Conservation (phyloP, 108 stramenopile species). For the Chaetoceros tenuissimus region DNA sequence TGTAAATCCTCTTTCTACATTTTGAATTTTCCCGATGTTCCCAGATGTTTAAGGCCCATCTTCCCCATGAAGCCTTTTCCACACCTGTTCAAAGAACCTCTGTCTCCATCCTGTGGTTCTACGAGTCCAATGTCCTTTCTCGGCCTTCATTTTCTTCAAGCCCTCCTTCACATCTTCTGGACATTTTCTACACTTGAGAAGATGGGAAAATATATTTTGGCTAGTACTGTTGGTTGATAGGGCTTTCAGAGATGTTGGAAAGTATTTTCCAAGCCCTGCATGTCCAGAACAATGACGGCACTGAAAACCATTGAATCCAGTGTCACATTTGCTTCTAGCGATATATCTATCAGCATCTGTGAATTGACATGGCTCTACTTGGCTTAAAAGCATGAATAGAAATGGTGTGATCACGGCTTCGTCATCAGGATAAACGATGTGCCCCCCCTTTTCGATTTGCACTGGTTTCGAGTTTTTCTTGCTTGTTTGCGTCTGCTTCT, state of each 20-base stretch:
- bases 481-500: neutral
- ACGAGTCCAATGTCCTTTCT: conserved; percentile 35
- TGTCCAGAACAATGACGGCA: conserved; percentile 64
- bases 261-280: conserved; percentile 64
- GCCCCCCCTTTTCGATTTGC: conserved; percentile 1
- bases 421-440: conserved; percentile 40
- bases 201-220: conserved; percentile 61
- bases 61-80: conserved; percentile 41
- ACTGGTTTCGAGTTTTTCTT: neutral
- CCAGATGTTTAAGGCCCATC: too few species aligned
- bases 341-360: conserved; percentile 66
- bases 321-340: conserved; percentile 48
- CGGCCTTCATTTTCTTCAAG: conserved; percentile 35
- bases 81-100: conserved; percentile 55
- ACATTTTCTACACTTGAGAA: conserved; percentile 52
- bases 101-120: conserved; percentile 54
- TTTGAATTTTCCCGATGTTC: too few species aligned
- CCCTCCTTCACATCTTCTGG: conserved; percentile 39
- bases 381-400: conserved; percentile 50
- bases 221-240: conserved; percentile 51
- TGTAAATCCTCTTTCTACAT: too few species aligned
- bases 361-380: conserved; percentile 47
- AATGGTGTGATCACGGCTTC: conserved; percentile 41
- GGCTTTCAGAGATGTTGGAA: conserved; percentile 39
- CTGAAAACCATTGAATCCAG: conserved; percentile 58